These are phyloP conservation scores for Eutrema yunnanense DNA, from an alignment of 345 rosid species.

Conservation along the genomic window DNA sequence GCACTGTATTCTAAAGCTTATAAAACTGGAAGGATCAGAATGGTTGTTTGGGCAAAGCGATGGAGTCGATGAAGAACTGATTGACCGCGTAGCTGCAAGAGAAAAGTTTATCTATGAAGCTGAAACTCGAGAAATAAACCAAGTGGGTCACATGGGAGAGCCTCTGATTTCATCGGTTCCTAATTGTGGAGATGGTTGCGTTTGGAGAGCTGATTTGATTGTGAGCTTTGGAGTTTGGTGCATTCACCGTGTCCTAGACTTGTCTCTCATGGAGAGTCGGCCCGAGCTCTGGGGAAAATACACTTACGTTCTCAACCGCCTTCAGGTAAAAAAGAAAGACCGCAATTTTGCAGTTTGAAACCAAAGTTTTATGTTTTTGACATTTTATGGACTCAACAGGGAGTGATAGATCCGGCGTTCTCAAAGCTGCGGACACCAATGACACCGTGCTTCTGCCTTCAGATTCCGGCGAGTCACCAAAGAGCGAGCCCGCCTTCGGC, in stretches of 20 bases:
- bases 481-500: constrained; percentile 57
- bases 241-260: constrained; percentile 78
- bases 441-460: constrained; percentile 85
- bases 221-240: constrained; percentile 99
- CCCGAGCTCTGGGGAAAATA: constrained; percentile 99
- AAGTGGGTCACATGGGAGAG: constrained; percentile 43
- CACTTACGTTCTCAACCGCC: constrained; percentile 89
- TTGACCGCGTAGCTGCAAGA: constrained; percentile 86
- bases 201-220: constrained; percentile 74
- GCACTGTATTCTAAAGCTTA: constrained; percentile 62
- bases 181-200: constrained; percentile 88
- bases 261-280: constrained; percentile 95
- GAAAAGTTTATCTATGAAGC: constrained; percentile 70
- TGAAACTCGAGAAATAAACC: constrained; percentile 59
- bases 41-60: constrained; percentile 85
- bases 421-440: constrained; percentile 64
- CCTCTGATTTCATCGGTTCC: constrained; percentile 66
- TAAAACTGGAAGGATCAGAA: constrained; percentile 89
- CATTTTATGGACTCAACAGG: constrained; percentile 41
- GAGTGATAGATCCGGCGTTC: constrained; percentile 79
- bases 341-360: neutral
- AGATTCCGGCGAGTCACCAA: constrained; percentile 47
- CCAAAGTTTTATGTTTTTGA: neutral
- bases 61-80: constrained; percentile 88
- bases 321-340: constrained; percentile 59